Base-by-base conservation (phyloP, 306 rosid species). In the Prunus salicina region DNA sequence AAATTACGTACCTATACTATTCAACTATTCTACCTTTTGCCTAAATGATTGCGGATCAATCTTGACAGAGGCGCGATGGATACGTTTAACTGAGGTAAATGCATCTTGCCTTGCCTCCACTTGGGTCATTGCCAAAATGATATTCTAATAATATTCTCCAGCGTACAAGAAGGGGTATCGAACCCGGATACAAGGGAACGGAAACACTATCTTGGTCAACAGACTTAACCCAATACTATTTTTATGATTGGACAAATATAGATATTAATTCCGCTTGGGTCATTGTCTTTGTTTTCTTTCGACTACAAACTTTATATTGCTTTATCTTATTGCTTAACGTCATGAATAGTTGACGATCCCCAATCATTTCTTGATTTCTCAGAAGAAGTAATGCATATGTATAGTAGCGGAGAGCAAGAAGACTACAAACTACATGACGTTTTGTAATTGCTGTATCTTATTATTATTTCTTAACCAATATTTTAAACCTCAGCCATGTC, bases 81-180 rank as follows among this genome's bases (percentile, higher is more conserved):
- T 32, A 3, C 7, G 60, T 8, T 55, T 55, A 55, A 55, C 60
- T 3, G 25, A n/a, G 27, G 61, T 55, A n/a, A 55, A 55, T 55
- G 14, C 61, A 55, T 55, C 2, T n/a, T 34, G 41, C n/a, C 10
- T 14, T 55, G 25, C 3, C 60, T n/a, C 25, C 25, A 8, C 60
- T n/a, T n/a, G 41, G 41, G 41, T 34, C 41, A 5, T 34, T 34
- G 38, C 38, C 38, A 5, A 32, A 32, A 5, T 32, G 38, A 32
- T 32, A 34, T 28, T 28, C 4, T 3, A 28, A 28, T 3, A 28
- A 28, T 28, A 28, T 34, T 34, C 2, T 34, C 8, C 8, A 34
- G 1, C 0, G 41, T 34, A 5, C 0, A 34, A 6, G 41, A 34
- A 34, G 8, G 0, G 41, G 1, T 1, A 34, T 34, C 41, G 0